These are phyloP conservation scores for Luffa acutangula DNA, from an alignment of 306 rosid genomes.

Conservation along the genomic window DNA sequence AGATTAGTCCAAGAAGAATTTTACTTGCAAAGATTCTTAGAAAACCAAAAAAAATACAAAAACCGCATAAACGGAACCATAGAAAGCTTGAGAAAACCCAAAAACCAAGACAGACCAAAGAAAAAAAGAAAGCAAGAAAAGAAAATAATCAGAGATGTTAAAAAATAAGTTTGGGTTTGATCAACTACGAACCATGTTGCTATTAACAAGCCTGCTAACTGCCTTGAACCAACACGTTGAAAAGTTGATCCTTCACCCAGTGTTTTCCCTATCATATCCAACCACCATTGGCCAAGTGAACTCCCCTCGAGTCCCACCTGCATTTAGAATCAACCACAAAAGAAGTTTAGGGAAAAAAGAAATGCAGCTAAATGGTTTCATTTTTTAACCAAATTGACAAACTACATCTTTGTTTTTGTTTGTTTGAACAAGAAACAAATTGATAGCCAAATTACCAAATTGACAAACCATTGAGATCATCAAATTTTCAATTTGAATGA, in stretches of 20 bases:
- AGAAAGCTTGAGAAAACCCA: too few species aligned
- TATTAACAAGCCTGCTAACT: conserved; percentile 96
- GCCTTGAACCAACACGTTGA: conserved; percentile 94
- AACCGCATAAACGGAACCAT: too few species aligned
- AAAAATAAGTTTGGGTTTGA: background rate
- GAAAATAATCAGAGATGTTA: background rate
- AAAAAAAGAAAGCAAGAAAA: background rate
- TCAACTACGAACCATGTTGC: conserved; percentile 65
- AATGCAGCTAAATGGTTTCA: background rate
- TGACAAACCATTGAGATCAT: background rate
- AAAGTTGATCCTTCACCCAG: conserved; percentile 83
- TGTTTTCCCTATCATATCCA: conserved; percentile 88
- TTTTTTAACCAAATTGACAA: background rate
- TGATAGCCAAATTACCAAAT: too few species aligned
- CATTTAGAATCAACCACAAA: conserved; percentile 16
- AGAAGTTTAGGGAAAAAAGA: background rate
- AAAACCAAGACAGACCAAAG: too few species aligned
- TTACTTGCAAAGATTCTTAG: too few species aligned
- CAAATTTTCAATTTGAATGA: background rate
- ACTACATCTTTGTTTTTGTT: background rate
- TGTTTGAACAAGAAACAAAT: background rate
- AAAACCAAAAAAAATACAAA: too few species aligned
- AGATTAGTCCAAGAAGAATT: too few species aligned
- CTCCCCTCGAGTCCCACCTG: conserved; percentile 99
- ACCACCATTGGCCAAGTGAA: conserved; percentile 97